These are phyloP conservation scores for Penicillium atrosanguineum DNA, from an alignment of 495 filamentous ascomycete species.

Conservation along the genomic window DNA sequence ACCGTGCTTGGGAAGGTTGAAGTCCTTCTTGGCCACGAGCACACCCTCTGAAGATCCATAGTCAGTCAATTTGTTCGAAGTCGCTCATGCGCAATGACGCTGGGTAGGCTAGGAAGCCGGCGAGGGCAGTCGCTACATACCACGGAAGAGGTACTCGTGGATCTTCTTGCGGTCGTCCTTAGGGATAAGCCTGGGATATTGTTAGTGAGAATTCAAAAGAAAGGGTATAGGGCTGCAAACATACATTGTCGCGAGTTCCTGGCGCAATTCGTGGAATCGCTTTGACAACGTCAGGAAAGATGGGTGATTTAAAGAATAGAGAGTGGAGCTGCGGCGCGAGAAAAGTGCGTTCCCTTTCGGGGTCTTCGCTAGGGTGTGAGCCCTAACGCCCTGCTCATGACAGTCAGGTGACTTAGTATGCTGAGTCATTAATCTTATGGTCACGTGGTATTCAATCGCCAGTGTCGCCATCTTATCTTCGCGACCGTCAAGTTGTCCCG, in stretches of 20 bases:
- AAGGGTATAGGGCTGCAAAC: conserved; percentile 11
- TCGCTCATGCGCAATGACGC: conserved; percentile 3
- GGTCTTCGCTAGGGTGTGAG: conserved; percentile 31
- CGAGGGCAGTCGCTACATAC: conserved; percentile 48
- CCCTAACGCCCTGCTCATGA: conserved; percentile 27
- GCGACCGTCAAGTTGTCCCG: neutral
- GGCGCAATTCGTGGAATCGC: conserved; percentile 58
- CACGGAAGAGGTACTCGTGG: conserved; percentile 99
- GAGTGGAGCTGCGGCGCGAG: conserved; percentile 39
- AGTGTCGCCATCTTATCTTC: conserved; percentile 7
- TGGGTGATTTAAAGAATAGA: conserved; percentile 41
- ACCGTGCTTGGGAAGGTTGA: conserved; percentile 86
- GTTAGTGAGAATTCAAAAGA: conserved; percentile 18
- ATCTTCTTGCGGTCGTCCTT: conserved; percentile 99
- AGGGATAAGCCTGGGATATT: conserved; percentile 79
- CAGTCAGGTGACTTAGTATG: conserved; percentile 16
- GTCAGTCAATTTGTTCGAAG: conserved; percentile 20
- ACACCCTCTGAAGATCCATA: conserved; percentile 71
- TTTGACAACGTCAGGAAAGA: conserved; percentile 45
- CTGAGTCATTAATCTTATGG: neutral
- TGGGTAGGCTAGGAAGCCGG: neutral
- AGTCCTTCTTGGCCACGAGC: conserved; percentile 98
- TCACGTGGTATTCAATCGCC: conserved; percentile 3
- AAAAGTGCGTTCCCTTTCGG: conserved; percentile 45
- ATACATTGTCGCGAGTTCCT: conserved; percentile 61